Base-by-base conservation (phyloP, 2,329 filamentous ascomycete species). In the Xylariaceae sp. region DNA sequence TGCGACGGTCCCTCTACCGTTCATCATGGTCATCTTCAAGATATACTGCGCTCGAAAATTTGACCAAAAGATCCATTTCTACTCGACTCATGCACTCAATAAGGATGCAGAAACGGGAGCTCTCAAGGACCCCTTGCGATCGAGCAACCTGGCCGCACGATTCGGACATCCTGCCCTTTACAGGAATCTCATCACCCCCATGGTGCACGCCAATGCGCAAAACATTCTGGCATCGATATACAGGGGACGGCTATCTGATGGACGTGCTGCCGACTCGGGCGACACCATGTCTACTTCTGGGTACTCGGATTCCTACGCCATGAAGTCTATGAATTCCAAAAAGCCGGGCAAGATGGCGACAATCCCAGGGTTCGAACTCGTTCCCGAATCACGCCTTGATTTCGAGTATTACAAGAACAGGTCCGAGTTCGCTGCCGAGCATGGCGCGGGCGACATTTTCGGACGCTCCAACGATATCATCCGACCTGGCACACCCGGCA, bases 321-420 rank as follows among this genome's bases (percentile, higher is more conserved):
- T 96, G 64, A 83, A 90, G 54, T 67, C 76, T n/a, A 95, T 97
- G 88, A 70, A 67, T 43, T 59, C 64, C 3, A 66, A 66, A 14
- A 68, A 65, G 40, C 66, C 70, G 2, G 74, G 74, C 29, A 73
- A 71, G 56, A 50, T 53, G 3, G 66, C 58, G 33, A 48, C 55
- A 9, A 54, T 84, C 4, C 79, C 83, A 0, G 87, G 88, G 0
- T 96, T 96, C 61, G 90, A 97, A 62, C 80, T 94, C 41, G 89
- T 97, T 0, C 81, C 85, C 0, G 90, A 97, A 54, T 76, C 76
- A 38, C 80, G 88, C 34, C 81, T 95, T 62, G 88, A 95, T 59
- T 95, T 94, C 58, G 81, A 88, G 44, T 90, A 88, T 64, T 97
- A 82, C 71, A 96, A 94, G 64, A 83, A 95, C 61, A 75, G 88